Conservation (phyloP, 768 basidiomycete species). For the Clathrus columnatus region DNA sequence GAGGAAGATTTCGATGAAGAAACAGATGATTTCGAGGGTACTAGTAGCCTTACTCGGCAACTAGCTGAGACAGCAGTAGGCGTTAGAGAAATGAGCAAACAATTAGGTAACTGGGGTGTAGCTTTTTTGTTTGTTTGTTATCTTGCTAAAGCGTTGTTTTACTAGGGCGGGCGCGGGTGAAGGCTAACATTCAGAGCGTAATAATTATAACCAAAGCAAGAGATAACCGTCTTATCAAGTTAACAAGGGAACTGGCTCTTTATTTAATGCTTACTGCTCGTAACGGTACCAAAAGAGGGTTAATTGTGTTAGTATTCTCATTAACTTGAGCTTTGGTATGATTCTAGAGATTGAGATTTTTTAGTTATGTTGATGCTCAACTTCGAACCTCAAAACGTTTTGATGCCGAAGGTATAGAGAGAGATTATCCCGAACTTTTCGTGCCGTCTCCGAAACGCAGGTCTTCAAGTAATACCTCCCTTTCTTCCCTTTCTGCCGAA, state of each 20-base stretch:
- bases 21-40: conserved; percentile 53
- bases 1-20: conserved; percentile 20
- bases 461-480: conserved; percentile 56
- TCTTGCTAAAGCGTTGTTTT: neutral
- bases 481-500: conserved; percentile 46
- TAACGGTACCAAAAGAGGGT: conserved; percentile 55
- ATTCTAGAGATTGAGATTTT: conserved; percentile 14
- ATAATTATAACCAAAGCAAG: conserved; percentile 96
- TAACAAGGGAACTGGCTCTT: conserved; percentile 88
- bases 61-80: conserved; percentile 95
- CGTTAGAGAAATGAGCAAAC: conserved; percentile 98
- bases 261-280: conserved; percentile 90
- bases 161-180: conserved; percentile 83
- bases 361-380: conserved; percentile 91
- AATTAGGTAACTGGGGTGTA: conserved; percentile 60
- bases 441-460: conserved; percentile 67
- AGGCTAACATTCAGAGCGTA: conserved; percentile 84
- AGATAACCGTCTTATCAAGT: conserved; percentile 91
- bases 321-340: conserved; percentile 8
- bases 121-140: conserved; percentile 10
- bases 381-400: conserved; percentile 84
- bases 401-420: conserved; percentile 81
- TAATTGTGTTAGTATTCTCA: conserved; percentile 62
- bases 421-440: conserved; percentile 84
- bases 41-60: conserved; percentile 77